These are phyloP conservation scores for Sclerotinia minor DNA, from an alignment of 2,329 filamentous ascomycete species.

Conservation along the genomic window DNA sequence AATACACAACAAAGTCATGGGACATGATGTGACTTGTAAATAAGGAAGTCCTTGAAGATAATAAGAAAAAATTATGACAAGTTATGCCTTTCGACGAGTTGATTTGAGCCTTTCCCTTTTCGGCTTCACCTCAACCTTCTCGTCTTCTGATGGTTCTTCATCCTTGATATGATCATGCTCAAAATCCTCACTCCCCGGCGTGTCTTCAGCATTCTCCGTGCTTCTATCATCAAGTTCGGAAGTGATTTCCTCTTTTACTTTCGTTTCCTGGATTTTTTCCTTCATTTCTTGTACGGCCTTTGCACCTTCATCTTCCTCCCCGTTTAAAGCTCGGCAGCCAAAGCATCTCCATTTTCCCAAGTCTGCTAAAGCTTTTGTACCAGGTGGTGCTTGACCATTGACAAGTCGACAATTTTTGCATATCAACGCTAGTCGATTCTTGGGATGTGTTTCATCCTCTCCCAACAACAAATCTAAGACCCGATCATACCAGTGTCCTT, in stretches of 20 bases:
- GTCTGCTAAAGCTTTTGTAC: slow-evolving; percentile 73
- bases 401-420: slow-evolving; percentile 81
- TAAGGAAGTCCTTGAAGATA: not conserved
- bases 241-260: slow-evolving; percentile 12
- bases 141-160: slow-evolving; percentile 27
- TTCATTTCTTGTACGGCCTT: slow-evolving; percentile 56
- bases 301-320: slow-evolving; percentile 76
- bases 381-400: slow-evolving; percentile 93
- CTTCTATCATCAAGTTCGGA: slow-evolving; percentile 13
- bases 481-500: slow-evolving; percentile 86
- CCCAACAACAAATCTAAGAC: slow-evolving; percentile 89
- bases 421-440: slow-evolving; percentile 86
- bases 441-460: slow-evolving; percentile 89
- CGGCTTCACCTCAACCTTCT: slow-evolving; percentile 26
- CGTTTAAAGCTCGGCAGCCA: slow-evolving; percentile 79
- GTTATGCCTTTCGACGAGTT: slow-evolving; percentile 11
- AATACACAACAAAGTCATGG: not conserved
- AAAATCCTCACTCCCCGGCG: slow-evolving; percentile 17
- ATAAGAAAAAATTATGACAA: not conserved
- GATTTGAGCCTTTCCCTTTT: slow-evolving; percentile 22
- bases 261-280: slow-evolving; percentile 33
- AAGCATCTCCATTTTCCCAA: slow-evolving; percentile 87
- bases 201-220: slow-evolving; percentile 18
- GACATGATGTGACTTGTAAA: not conserved
- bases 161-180: slow-evolving; percentile 22